phyloP scores from a whole-genome alignment of 2,329 filamentous ascomycete genomes.

The Fusarium nelsonii region DNA sequence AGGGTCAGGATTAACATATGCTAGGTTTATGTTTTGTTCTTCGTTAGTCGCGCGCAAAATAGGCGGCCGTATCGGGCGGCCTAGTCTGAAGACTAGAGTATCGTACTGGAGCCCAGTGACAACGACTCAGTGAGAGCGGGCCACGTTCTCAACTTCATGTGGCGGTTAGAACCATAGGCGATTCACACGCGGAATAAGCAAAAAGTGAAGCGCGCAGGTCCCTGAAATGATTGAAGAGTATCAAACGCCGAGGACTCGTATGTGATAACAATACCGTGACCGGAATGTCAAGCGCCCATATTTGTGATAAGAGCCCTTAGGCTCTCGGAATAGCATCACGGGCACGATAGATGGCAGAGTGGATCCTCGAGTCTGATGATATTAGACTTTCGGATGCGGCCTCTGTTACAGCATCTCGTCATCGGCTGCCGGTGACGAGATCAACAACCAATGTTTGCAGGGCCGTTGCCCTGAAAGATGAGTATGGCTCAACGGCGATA shows the following conservation, averaged over 20 bases:
- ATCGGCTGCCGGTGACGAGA: neutral
- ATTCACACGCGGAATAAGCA: slow-evolving; percentile 28
- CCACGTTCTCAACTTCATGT: slow-evolving; percentile 50
- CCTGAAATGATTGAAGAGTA: slow-evolving; percentile 19
- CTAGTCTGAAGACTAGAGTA: slow-evolving; percentile 40
- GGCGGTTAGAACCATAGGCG: slow-evolving; percentile 44
- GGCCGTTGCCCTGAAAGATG: slow-evolving; percentile 1
- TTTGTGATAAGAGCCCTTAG: neutral
- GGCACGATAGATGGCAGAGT: neutral
- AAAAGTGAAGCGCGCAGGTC: slow-evolving; percentile 34
- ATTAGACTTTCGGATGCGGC: slow-evolving; percentile 15
- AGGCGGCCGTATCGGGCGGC: slow-evolving; percentile 43
- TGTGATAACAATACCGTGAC: neutral
- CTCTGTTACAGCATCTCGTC: slow-evolving; percentile 6
- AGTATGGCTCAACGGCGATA: slow-evolving; percentile 22
- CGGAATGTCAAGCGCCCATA: neutral
- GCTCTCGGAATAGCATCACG: slow-evolving; percentile 28
- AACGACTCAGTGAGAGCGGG: slow-evolving; percentile 49
- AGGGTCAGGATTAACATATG: slow-evolving; percentile 34
- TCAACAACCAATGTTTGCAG: slow-evolving; percentile 7
- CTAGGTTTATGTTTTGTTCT: slow-evolving; percentile 34
- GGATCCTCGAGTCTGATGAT: neutral
- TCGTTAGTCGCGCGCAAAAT: slow-evolving; percentile 45
- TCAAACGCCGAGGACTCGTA: slow-evolving; percentile 18
- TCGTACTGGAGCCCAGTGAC: slow-evolving; percentile 42